Conservation (phyloP, 805 yeast species). For the Lachancea sp. region DNA sequence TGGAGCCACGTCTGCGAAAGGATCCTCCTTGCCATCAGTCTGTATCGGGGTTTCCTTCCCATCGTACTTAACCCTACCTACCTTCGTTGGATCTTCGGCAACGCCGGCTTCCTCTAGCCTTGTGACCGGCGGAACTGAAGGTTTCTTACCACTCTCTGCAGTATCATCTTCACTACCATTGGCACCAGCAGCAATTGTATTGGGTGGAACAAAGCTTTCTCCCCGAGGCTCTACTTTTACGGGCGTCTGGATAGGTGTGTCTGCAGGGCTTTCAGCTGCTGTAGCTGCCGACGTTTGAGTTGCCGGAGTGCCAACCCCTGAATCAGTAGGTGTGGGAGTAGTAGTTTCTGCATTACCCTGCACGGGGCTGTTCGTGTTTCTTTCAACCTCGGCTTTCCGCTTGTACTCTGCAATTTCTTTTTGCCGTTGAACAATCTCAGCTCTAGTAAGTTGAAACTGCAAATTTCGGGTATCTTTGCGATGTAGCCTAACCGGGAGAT, state of each 20-base stretch:
- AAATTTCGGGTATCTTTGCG: conserved; percentile 89
- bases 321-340: neutral
- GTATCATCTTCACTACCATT: neutral
- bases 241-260: conserved; percentile 1
- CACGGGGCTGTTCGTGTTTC: conserved; percentile 16
- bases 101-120: conserved; percentile 36
- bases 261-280: conserved; percentile 1
- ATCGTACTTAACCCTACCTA: conserved; percentile 37
- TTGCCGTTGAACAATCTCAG: conserved; percentile 63
- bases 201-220: no score
- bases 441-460: conserved; percentile 76
- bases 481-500: conserved; percentile 79
- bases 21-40: conserved; percentile 34
- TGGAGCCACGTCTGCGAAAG: conserved; percentile 72
- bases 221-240: neutral
- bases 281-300: conserved; percentile 1
- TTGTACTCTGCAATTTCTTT: conserved; percentile 39
- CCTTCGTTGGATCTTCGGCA: conserved; percentile 34
- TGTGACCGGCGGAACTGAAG: conserved; percentile 17
- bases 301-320: conserved; percentile 1
- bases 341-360: neutral
- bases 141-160: neutral
- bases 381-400: conserved; percentile 34
- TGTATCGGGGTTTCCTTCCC: conserved; percentile 38
- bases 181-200: neutral